Evolutionary conservation across 2,329 filamentous ascomycete genomes (phyloP).

Genomic region (Claviceps sp.): DNA sequence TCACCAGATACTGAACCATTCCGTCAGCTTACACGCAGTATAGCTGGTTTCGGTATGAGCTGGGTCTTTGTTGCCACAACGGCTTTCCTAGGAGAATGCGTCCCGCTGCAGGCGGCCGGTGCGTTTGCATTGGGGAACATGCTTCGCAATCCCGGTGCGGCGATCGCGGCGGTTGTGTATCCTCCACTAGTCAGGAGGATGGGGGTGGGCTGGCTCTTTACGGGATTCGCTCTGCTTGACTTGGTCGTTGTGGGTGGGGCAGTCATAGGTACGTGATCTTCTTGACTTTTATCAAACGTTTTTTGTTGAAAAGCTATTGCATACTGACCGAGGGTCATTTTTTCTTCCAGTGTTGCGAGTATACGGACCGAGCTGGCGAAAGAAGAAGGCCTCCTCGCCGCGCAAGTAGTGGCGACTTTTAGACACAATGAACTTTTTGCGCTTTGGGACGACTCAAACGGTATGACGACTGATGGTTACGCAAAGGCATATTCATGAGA

Average conservation of each 20-base stretch:
- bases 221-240: conserved; percentile 21
- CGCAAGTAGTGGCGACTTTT: neutral
- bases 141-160: conserved; percentile 25
- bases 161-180: conserved; percentile 24
- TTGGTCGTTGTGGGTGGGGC: conserved; percentile 12
- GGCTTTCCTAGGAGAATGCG: conserved; percentile 27
- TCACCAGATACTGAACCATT: neutral
- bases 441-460: neutral
- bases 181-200: conserved; percentile 18
- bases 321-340: too few species aligned
- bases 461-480: too few species aligned
- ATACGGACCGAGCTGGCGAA: neutral
- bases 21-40: conserved; percentile 3
- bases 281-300: too few species aligned
- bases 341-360: neutral
- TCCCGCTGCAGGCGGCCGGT: conserved; percentile 23
- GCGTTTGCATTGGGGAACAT: conserved; percentile 26
- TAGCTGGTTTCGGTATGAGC: conserved; percentile 22
- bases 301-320: neutral
- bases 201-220: conserved; percentile 27
- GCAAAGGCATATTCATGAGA: too few species aligned
- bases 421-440: neutral
- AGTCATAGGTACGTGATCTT: conserved; percentile 9
- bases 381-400: neutral
- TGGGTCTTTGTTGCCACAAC: conserved; percentile 29